These are phyloP conservation scores for Plasmodium knowlesi DNA, from an alignment of 169 alveolate genomes.

Conservation along the genomic window DNA sequence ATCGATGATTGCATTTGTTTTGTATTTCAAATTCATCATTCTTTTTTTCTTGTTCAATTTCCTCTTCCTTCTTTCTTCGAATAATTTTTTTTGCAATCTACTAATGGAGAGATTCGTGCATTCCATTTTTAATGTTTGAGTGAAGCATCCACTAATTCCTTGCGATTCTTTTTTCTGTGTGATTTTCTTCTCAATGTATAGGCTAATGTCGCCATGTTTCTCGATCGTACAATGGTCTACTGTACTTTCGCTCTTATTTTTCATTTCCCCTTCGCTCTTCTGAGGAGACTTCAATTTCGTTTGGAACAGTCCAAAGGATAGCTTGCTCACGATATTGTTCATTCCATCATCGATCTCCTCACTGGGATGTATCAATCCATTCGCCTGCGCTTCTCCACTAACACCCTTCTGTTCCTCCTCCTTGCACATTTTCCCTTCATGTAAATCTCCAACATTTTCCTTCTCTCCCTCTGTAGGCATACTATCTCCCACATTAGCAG, in stretches of 20 bases:
- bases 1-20: slow-evolving; percentile 67
- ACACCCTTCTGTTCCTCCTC: not conserved
- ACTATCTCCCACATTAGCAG: not conserved
- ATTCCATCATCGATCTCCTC: not conserved
- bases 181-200: slow-evolving; percentile 36
- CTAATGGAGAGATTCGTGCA: slow-evolving; percentile 17
- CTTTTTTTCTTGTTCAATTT: not conserved
- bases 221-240: not conserved
- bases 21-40: slow-evolving; percentile 15
- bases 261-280: not conserved
- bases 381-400: not conserved
- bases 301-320: not conserved
- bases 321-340: not conserved
- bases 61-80: not conserved
- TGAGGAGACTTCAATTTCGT: not conserved
- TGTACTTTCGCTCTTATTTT: not conserved
- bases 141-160: not conserved
- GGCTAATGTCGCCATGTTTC: slow-evolving; percentile 1
- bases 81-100: not conserved
- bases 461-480: not conserved
- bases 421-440: not conserved
- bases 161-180: not conserved
- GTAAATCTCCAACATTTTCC: not conserved
- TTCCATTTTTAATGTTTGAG: not conserved
- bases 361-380: no score